Evolutionary conservation across 805 yeast species (phyloP).

Genomic region (Lipomyces yamanashiensis): DNA sequence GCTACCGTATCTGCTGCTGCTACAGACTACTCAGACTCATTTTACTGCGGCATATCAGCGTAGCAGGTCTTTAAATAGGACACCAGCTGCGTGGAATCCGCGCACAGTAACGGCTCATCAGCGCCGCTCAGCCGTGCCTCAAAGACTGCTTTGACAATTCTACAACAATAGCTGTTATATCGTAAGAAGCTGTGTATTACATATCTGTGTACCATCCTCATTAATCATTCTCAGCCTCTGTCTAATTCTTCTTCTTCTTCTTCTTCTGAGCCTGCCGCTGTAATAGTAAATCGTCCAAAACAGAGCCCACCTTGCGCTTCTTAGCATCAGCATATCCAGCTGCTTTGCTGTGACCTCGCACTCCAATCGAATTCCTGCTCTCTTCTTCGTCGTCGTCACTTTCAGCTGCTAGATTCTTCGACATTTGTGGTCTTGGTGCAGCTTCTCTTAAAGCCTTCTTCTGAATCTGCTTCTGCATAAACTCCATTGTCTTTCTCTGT

Average conservation of each 20-base stretch:
- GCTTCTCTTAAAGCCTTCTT: constrained; percentile 14
- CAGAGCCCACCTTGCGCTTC: constrained; percentile 12
- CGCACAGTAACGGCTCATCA: background rate
- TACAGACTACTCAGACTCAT: no score
- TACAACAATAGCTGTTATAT: no score
- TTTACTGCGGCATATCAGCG: no score
- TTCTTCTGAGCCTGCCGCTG: constrained; percentile 10
- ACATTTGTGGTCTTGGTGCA: background rate
- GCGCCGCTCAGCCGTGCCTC: constrained; percentile 3
- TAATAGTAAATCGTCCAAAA: constrained; percentile 17
- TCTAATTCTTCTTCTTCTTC: constrained; percentile 7
- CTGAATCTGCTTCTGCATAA: constrained; percentile 29
- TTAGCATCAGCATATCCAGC: background rate
- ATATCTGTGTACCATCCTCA: background rate
- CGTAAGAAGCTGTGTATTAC: background rate
- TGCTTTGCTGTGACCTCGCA: background rate
- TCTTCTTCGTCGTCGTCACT: constrained; percentile 24
- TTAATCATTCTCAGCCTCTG: constrained; percentile 1
- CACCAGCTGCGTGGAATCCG: no score
- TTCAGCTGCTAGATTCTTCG: background rate
- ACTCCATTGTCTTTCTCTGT: constrained; percentile 31
- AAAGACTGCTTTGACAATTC: background rate
- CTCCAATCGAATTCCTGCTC: constrained; percentile 18
- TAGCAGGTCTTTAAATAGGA: no score
- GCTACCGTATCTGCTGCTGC: no score